Conservation (phyloP, 148 eudicot species). For the Vaccinium myrtillus region DNA sequence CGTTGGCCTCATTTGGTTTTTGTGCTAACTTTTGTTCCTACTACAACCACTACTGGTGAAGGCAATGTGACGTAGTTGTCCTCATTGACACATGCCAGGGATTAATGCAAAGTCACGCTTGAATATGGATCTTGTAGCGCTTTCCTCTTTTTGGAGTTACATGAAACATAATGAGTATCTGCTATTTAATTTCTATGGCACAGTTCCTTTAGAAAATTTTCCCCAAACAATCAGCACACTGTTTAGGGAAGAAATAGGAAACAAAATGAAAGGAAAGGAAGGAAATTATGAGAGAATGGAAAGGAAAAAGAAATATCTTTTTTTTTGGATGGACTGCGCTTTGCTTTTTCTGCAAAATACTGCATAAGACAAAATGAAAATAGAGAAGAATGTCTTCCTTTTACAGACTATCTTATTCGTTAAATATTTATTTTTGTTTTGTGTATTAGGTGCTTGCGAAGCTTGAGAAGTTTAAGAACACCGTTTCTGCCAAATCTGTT, state of each 20-base stretch:
- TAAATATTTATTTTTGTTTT: background rate
- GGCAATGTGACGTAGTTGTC: background rate
- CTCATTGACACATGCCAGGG: background rate
- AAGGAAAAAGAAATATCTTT: background rate
- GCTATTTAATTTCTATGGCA: background rate
- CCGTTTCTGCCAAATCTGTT: slow-evolving; percentile 36
- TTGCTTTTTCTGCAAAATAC: background rate
- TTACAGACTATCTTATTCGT: background rate
- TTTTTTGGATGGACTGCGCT: background rate
- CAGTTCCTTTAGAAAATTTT: background rate
- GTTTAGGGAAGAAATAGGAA: background rate
- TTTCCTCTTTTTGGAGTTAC: background rate
- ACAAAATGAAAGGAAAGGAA: background rate
- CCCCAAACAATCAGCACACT: background rate
- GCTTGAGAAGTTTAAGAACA: slow-evolving; percentile 66
- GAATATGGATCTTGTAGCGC: background rate
- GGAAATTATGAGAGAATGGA: background rate
- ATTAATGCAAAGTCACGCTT: background rate
- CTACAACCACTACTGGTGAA: background rate
- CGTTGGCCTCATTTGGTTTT: background rate
- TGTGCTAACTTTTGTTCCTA: background rate
- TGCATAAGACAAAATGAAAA: background rate
- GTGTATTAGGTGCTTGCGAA: slow-evolving; percentile 62
- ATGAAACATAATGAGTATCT: background rate
- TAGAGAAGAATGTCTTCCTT: background rate